A percentile compares a stretch with the other conserved stretches of the same genome.
phyloP scores from a whole-genome alignment of 805 yeast genomes.

The Torulaspora maleeae region DNA sequence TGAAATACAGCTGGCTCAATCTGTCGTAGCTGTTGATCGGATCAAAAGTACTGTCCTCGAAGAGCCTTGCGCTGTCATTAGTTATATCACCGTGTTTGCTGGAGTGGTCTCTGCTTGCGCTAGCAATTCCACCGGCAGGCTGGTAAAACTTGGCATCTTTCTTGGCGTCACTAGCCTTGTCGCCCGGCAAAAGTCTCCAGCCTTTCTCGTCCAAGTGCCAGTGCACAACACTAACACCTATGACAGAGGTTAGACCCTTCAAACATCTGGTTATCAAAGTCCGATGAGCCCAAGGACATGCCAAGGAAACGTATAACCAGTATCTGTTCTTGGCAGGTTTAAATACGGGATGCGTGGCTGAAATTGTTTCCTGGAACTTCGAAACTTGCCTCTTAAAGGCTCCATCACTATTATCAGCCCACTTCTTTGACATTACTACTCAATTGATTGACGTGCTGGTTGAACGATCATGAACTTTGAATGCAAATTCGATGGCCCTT shows the following conservation, averaged over 20 bases:
- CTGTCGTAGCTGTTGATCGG: constrained; percentile 55
- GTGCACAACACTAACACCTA: constrained; percentile 75
- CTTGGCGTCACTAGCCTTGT: constrained; percentile 9
- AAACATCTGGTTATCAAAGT: constrained; percentile 66
- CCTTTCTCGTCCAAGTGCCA: constrained; percentile 87
- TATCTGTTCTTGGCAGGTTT: constrained; percentile 76
- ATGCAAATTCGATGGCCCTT: neutral
- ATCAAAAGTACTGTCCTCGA: constrained; percentile 47
- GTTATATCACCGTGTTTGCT: constrained; percentile 15
- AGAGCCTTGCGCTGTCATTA: constrained; percentile 22
- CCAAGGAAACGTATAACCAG: constrained; percentile 79
- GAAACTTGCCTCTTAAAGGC: constrained; percentile 51
- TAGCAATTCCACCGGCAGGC: constrained; percentile 21
- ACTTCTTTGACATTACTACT: constrained; percentile 24
- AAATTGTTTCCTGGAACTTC: constrained; percentile 61
- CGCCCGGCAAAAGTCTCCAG: constrained; percentile 60
- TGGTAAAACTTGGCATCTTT: constrained; percentile 12
- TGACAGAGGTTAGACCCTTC: constrained; percentile 62
- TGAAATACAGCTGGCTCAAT: constrained; percentile 66
- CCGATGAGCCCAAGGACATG: constrained; percentile 96
- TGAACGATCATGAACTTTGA: neutral
- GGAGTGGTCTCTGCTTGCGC: constrained; percentile 8
- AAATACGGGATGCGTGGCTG: constrained; percentile 56
- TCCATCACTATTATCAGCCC: constrained; percentile 42
- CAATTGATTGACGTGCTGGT: neutral